Base-by-base conservation (phyloP, 2,329 filamentous ascomycete genomes). In the Trichoderma semiorbis region DNA sequence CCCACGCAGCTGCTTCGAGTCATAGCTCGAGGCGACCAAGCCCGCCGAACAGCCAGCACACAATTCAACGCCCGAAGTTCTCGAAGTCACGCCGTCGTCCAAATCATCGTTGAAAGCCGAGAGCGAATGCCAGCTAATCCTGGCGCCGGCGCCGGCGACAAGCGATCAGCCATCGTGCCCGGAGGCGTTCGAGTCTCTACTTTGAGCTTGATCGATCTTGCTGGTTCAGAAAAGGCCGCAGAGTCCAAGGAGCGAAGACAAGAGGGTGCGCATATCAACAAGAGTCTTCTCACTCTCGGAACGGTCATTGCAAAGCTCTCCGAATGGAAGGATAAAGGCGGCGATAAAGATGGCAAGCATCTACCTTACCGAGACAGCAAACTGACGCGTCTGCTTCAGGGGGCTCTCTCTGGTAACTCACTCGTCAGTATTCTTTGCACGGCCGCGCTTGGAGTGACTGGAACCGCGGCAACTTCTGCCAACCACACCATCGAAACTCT, bases 261-360 rank as follows among this genome's bases (percentile, higher is more conserved):
- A 18, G 96, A 99, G 82, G 96, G 96, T 74, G 95, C 95, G 14
- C 96, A 99, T 80, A 99, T 99, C 83, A 99, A 99, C 85, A 98
- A 98, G 84, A 98, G 94, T 80, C 84, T 99, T 78, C 89, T 99
- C 72, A 99, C 96, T 0, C 85, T 99, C 3, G 96, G 96, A 66
- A 99, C 94, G 1, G 96, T 99, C 77, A 98, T 99, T 79, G 93
- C 93, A 12, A 92, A 93, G 74, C 85, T 99, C n/a, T 97, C 95
- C 1, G 93, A 94, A 70, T 90, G 92, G 78, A 97, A 97, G 79
- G 93, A 97, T 55, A 95, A 94, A 80, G 84, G 86, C 7, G 86
- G 83, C 18, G 94, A 97, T 77, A 95, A 94, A 78, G 93, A 97
- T 75, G 92, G 89, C 64, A 97, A 97, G 80, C 96, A 99, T 86